Base-by-base conservation (phyloP, 106 monocot species). In the Gastrodia elata region DNA sequence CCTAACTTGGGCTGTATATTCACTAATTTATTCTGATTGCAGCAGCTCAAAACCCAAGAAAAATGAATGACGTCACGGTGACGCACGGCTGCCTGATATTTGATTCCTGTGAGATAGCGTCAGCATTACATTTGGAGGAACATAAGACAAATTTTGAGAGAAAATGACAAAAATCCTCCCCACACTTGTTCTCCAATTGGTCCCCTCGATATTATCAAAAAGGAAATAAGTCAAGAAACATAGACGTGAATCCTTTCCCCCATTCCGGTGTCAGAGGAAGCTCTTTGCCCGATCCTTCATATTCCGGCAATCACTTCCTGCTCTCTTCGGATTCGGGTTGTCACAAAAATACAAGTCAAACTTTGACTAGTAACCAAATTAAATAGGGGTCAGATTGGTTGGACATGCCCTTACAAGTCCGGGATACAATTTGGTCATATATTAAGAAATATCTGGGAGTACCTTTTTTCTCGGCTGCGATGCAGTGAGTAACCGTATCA, bases 381-480 rank as follows among this genome's bases (percentile, higher is more conserved):
- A n/a, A n/a, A n/a, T n/a, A n/a, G 52, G 52, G 52, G 4, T 2
- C 48, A 48, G 20, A 48, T 15, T 48, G 48, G 48, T 10, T 52
- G 52, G 22, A 52, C 52, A 52, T 7, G 1, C 52, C 52, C 6
- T 52, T n/a, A 52, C 18, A 6, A 52, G 14, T 42, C 42, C 14
- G 42, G 8, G 6, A 42, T 5, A 42, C 14, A 42, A 22, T 52
- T n/a, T 22, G 52, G 52, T 8, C 52, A 52, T 52, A 52, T 52
- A n/a, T 2, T 22, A 22, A 61, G 24, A 68, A 41, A 57, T 39
- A 26, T n/a, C n/a, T n/a, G n/a, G n/a, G n/a, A 73, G 11, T 48
- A 98, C 98, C 98, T 85, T 87, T 98, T 83, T 82, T 90, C 73
- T 93, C 98, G 64, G 93, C 83, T 39, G 98, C 93, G 68, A 98